phyloP scores from a whole-genome alignment of 2,329 filamentous ascomycete genomes.

The Fusarium ramigenum region DNA sequence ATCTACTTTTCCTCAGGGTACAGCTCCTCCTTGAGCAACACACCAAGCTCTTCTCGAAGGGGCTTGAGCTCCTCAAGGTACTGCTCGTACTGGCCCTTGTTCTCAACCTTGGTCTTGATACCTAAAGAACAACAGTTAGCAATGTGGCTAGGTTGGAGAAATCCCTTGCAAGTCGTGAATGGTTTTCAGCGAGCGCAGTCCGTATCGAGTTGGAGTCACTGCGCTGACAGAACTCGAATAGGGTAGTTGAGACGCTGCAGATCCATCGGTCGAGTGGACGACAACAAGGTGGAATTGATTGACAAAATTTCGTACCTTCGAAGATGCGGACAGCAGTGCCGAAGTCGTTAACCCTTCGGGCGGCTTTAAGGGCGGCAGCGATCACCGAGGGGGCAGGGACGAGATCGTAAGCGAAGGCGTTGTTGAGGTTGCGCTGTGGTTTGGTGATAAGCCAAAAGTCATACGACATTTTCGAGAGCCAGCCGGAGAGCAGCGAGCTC shows the following conservation, averaged over 20 bases:
- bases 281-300: conserved; percentile 27
- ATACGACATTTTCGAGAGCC: conserved; percentile 44
- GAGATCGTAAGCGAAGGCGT: conserved; percentile 99
- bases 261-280: conserved; percentile 19
- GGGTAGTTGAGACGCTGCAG: neutral
- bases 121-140: conserved; percentile 61
- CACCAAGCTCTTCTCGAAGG: conserved; percentile 91
- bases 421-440: conserved; percentile 88
- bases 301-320: conserved; percentile 75
- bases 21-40: conserved; percentile 90
- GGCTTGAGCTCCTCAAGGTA: conserved; percentile 94
- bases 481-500: conserved; percentile 34
- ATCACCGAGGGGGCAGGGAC: conserved; percentile 94
- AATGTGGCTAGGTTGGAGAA: neutral
- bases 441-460: conserved; percentile 44
- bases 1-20: conserved; percentile 74
- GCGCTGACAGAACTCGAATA: conserved; percentile 19
- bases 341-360: conserved; percentile 96
- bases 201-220: conserved; percentile 1
- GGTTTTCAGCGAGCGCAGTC: neutral
- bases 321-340: conserved; percentile 98
- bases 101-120: conserved; percentile 99
- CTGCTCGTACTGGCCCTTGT: conserved; percentile 95
- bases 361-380: conserved; percentile 89
- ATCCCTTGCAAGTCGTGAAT: neutral